Base-by-base conservation (phyloP, 768 basidiomycete species). In the Cyathus striatus region DNA sequence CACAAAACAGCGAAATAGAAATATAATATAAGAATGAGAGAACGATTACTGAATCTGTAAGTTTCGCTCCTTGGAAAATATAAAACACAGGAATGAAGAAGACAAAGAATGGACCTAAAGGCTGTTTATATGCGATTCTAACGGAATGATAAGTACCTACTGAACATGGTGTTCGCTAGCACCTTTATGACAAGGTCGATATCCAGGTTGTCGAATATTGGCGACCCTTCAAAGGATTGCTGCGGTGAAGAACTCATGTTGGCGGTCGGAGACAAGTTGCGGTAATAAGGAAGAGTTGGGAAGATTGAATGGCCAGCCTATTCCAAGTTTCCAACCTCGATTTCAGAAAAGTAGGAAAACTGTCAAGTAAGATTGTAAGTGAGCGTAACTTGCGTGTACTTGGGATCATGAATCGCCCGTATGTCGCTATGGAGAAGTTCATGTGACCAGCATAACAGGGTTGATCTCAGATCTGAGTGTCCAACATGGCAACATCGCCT, bases 101-200 rank as follows among this genome's bases (percentile, higher is more conserved):
- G 7, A 85, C 68, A 65, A 95, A 94, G 70, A 90, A 86, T 14
- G 92, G 90, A 49, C 87, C 89, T 90, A 52, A 30, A 41, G 17
- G 21, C 26, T 27, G 5, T 40, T 23, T 26, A 24, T 44, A 39
- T 17, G 46, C 46, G 36, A 30, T 25, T 25, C n/a, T 27, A 27
- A 9, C n/a, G 27, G n/a, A 12, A 17, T 17, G 24, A 20, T 27
- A 35, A 43, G 20, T 20, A 62, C 83, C 60, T 46, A 86, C 90
- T 90, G 70, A 94, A 88, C 21, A 70, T 69, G 1, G 92, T 94
- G 56, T 86, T 76, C 36, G 72, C 64, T 43, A 93, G 67, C 41
- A 92, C 88, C 64, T 88, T 90, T 50, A 89, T 65, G 40, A 91
- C 60, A 43, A 89, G 66, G 62, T 93, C 90, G 26, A 91, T 45